Evolutionary conservation across 2,329 filamentous ascomycete genomes (phyloP).

Genomic region (Stachybotrys echinatus): DNA sequence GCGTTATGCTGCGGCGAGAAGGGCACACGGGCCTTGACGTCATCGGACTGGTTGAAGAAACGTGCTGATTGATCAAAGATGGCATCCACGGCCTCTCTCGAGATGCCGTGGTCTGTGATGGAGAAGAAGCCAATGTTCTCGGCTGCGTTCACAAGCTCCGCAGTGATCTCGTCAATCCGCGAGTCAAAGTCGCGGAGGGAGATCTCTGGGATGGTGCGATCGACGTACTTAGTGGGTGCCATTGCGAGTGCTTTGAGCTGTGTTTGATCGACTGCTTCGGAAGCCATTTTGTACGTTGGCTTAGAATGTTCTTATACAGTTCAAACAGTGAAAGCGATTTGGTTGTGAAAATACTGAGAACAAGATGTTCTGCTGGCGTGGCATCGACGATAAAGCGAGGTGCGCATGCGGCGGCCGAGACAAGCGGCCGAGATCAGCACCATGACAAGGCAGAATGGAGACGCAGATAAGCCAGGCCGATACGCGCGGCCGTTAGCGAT

Average conservation of each 20-base stretch:
- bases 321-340: neutral
- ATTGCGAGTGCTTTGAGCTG: neutral
- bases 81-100: constrained; percentile 38
- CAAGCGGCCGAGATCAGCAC: neutral
- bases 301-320: neutral
- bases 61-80: constrained; percentile 44
- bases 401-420: neutral
- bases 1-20: constrained; percentile 48
- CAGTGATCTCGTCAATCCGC: constrained; percentile 48
- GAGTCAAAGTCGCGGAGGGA: constrained; percentile 47
- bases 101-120: constrained; percentile 50
- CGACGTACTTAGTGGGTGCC: constrained; percentile 28
- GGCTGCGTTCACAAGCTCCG: constrained; percentile 45
- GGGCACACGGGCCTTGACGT: constrained; percentile 46
- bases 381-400: too few relatives aligned
- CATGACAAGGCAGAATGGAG: too few relatives aligned
- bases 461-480: too few relatives aligned
- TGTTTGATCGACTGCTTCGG: neutral
- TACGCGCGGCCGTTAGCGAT: too few relatives aligned
- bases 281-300: too few relatives aligned
- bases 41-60: constrained; percentile 50
- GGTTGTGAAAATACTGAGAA: neutral
- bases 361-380: neutral
- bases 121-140: constrained; percentile 59
- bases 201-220: constrained; percentile 38